Conservation (phyloP, 139 green algal genomes). For the Chlorella sp. region DNA sequence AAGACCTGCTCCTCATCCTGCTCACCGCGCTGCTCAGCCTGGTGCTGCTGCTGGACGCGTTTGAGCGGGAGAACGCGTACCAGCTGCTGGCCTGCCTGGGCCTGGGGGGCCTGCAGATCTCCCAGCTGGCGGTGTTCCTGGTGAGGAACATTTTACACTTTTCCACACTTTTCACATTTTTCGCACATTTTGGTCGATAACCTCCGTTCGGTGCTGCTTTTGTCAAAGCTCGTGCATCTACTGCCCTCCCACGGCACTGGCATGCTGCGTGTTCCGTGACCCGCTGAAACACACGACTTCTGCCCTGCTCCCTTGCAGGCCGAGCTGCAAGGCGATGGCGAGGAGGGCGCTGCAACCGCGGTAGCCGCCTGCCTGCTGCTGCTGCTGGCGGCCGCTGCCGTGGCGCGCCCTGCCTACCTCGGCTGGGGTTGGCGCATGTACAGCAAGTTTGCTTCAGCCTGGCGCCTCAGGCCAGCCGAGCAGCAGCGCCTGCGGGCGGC, state of each 20-base stretch:
- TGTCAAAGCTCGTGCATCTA: neutral
- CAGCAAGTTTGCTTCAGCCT: conserved; percentile 22
- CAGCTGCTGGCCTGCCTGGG: conserved; percentile 42
- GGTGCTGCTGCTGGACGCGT: conserved; percentile 36
- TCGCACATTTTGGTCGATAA: neutral
- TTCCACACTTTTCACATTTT: too few relatives aligned
- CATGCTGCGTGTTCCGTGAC: neutral
- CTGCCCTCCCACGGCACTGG: neutral
- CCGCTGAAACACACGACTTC: neutral
- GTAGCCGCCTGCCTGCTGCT: conserved; percentile 29
- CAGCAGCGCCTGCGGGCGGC: neutral
- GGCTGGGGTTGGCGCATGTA: conserved; percentile 52
- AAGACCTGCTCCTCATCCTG: conserved; percentile 35
- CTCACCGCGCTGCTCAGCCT: conserved; percentile 22
- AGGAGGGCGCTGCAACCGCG: neutral
- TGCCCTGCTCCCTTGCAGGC: neutral
- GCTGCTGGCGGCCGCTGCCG: neutral
- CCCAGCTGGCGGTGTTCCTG: conserved; percentile 15
- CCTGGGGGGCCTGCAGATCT: neutral
- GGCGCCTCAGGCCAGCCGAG: conserved; percentile 13
- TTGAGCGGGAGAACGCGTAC: conserved; percentile 38
- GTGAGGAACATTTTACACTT: conserved; percentile 14
- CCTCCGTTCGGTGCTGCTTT: neutral
- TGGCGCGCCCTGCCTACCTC: conserved; percentile 28
- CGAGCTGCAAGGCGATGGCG: neutral